Evolutionary conservation across 2,329 filamentous ascomycete genomes (phyloP), one percentile per base, ranked within the genome.

Genomic region (Dryadomyces quercus-mongolicae): DNA sequence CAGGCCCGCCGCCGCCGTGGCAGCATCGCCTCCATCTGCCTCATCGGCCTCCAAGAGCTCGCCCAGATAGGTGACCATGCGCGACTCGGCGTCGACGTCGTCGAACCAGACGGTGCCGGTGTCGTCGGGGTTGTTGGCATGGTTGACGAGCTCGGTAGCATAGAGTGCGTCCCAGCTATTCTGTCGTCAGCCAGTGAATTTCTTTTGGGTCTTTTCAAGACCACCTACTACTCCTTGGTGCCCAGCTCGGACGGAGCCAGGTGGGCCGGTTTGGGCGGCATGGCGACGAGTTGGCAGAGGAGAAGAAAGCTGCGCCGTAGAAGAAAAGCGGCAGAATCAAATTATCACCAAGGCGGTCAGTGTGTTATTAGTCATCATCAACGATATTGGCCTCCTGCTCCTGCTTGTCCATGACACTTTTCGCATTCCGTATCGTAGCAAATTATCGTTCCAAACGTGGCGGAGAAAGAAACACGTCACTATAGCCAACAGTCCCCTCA

Each of bases 101-200:
- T 90, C 86, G 77, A 98, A 98, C 93, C 93, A 98, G 62, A 93
- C 83, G 34, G 90, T 95, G 60, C 92, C 92, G 56, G 85, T 85
- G 73, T 95, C 88, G 55, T 78, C 70, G 10, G 87, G 81, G 70
- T 94, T 82, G 58, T 78, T 68, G 53, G 79, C 71, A 68, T 91
- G 81, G 70, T 93, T 92, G 57, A 72, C 67, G 53, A 89, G 74
- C 68, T 93, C 86, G 60, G 73, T 76, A 1, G 75, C 73, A 73
- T 94, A 93, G 59, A 88, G 80, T 20, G 71, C 71, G 68, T 92
- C 84, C 86, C 86, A 91, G 71, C 86, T 91, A 56, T 59, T 3
- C 31, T 12, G 15, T 2, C n/a, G 44, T 52, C 48, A 22, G 31
- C 12, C 25, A 31, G 25, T 31, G 25, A 4, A 45, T 22, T n/a